A percentile compares a stretch with the other conserved stretches of the same genome.
Conservation (phyloP, 768 basidiomycete species). For the Russula ochroleuca region DNA sequence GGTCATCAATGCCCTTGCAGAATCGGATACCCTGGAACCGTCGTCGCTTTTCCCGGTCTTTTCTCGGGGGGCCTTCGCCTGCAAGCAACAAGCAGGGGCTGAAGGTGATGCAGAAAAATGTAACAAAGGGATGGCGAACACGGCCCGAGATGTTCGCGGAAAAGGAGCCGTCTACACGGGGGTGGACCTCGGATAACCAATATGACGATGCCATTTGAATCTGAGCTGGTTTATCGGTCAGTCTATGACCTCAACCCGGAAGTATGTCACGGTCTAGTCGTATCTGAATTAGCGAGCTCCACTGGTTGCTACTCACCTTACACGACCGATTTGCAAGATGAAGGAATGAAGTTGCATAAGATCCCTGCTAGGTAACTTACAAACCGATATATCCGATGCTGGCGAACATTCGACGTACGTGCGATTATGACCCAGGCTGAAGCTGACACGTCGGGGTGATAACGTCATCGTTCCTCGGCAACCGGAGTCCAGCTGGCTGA, state of each 20-base stretch:
- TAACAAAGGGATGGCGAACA: neutral
- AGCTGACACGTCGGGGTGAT: neutral
- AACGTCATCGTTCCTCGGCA: neutral
- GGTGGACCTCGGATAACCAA: neutral
- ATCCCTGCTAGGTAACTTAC: neutral
- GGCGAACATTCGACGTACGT: neutral
- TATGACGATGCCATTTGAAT: neutral
- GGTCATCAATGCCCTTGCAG: neutral
- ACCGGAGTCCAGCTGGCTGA: neutral
- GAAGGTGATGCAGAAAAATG: too few relatives aligned
- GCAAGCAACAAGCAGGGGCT: neutral
- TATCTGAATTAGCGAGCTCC: neutral
- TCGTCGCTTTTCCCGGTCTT: neutral
- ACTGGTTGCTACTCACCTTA: neutral
- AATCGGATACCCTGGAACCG: neutral
- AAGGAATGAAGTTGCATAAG: neutral
- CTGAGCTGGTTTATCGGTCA: neutral
- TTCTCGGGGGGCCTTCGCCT: neutral
- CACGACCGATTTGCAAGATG: too few relatives aligned
- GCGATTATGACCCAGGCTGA: neutral
- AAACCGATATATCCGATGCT: neutral
- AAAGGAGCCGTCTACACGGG: neutral
- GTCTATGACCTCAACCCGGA: too few relatives aligned
- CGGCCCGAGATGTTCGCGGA: neutral
- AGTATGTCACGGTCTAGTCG: too few relatives aligned